Conservation (phyloP, 2,329 filamentous ascomycete species). For the Exophiala lecanii-corni region DNA sequence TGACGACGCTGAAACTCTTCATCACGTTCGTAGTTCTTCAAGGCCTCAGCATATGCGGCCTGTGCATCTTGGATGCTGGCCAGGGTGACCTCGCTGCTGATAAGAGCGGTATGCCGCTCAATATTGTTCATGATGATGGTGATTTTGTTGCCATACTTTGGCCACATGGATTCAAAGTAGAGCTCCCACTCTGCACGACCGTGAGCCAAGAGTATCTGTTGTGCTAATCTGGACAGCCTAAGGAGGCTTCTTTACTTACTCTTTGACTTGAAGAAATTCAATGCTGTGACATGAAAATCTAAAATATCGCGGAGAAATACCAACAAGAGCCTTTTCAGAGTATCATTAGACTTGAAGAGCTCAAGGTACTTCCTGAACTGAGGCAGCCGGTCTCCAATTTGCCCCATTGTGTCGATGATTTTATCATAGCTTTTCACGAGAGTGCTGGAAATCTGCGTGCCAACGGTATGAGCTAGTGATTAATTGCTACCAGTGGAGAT, state of each 20-base stretch:
- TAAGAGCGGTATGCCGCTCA: not conserved
- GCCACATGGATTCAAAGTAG: slow-evolving; percentile 3
- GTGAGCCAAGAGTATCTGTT: not conserved
- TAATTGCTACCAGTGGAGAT: too few species aligned
- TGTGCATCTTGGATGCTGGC: slow-evolving; percentile 1
- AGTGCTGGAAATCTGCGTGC: not conserved
- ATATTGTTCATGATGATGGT: not conserved
- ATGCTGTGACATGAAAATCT: slow-evolving; percentile 1
- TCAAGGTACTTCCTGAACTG: not conserved
- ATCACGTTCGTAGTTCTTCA: not conserved
- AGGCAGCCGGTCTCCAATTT: not conserved
- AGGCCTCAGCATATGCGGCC: not conserved
- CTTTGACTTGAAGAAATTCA: slow-evolving; percentile 1
- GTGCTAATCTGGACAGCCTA: too few species aligned
- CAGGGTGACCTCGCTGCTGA: not conserved
- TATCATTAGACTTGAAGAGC: slow-evolving; percentile 2
- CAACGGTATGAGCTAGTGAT: not conserved
- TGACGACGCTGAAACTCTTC: not conserved
- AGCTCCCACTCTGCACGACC: not conserved
- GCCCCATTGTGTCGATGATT: not conserved
- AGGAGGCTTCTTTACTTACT: not conserved
- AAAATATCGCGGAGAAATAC: slow-evolving; percentile 3
- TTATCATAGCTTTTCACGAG: not conserved
- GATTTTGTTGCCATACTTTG: slow-evolving; percentile 2
- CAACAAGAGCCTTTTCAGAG: not conserved